Evolutionary conservation across 768 basidiomycete species (phyloP).

Genomic region (Naematelia aurantialba): DNA sequence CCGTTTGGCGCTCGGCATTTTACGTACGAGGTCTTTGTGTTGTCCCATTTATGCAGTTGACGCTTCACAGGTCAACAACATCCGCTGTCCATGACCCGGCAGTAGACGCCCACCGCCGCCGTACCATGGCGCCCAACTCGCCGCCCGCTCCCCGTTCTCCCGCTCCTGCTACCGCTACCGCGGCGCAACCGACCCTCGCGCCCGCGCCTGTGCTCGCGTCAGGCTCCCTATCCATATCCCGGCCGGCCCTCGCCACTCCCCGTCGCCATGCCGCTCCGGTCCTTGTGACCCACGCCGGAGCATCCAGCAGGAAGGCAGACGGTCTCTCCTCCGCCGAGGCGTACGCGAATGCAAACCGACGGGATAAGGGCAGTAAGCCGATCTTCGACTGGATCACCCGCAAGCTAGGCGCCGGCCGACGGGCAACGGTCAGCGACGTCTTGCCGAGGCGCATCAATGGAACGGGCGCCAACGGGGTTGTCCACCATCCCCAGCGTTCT

Average conservation of each 20-base stretch:
- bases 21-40: too few species aligned
- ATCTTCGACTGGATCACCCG: conserved; percentile 42
- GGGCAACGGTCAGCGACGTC: conserved; percentile 23
- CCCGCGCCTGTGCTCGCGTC: neutral
- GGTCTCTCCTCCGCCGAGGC: conserved; percentile 23
- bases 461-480: neutral
- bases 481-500: neutral
- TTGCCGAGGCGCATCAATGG: neutral
- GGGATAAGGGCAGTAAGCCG: conserved; percentile 24
- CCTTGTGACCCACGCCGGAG: neutral
- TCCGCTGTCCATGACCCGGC: neutral
- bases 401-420: conserved; percentile 31
- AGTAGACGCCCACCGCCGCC: neutral
- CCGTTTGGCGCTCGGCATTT: too few species aligned
- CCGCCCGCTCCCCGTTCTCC: neutral
- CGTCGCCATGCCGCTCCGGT: neutral
- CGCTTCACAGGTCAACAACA: too few species aligned
- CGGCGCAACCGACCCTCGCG: conserved; percentile 1
- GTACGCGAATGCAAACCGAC: conserved; percentile 31
- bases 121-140: neutral
- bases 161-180: neutral
- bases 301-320: neutral
- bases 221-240: neutral
- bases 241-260: neutral
- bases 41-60: too few species aligned